Evolutionary conservation across 2,329 filamentous ascomycete species (phyloP), one percentile per base, ranked within the genome.

Genomic region (Penicillium nordicum): DNA sequence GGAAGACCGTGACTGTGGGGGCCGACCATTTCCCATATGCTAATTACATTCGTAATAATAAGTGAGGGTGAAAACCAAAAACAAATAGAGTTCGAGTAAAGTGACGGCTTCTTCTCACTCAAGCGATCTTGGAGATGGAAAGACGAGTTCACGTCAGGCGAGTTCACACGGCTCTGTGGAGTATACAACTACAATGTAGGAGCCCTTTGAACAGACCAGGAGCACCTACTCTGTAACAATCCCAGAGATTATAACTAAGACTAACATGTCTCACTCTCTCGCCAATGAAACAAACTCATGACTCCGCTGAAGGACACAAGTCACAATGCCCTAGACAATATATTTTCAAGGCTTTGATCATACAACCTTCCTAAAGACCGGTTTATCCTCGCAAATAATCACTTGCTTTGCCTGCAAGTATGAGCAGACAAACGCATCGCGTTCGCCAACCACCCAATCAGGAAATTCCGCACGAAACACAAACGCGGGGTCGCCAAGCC

Each of bases 401-500:
- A 32, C 11, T 23, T 18, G 5, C 7, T 12, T 11, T 7, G 9
- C 1, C 27, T 37, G 6, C 21, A 30, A 49, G 6, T 18, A 18
- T 23, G 4, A 23, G 16, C 29, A 36, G 14, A 36, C 11, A 34
- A 16, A 11, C 10, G 34, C 18, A 45, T 14, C 6, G 27, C 12
- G 7, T 12, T n/a, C 5, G 9, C 44, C 37, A 37, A 12, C 29
- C 7, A 37, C 37, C 23, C 29, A 7, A 43, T 23, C 14, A 21
- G 27, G 23, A 50, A 43, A 41, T 38, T 32, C 7, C 38, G 12
- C 44, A 50, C 36, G 18, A 30, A 42, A 38, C 38, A 50, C 34
- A 55, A 50, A 55, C 46, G 60, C 63, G 63, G 63, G 63, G 63
- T 60, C 53, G 57, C 56, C 60, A 63, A 61, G 59, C 25, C 57